Base-by-base conservation (phyloP, 1,284 basidiomycete genomes). In the Malassezia psittaci region DNA sequence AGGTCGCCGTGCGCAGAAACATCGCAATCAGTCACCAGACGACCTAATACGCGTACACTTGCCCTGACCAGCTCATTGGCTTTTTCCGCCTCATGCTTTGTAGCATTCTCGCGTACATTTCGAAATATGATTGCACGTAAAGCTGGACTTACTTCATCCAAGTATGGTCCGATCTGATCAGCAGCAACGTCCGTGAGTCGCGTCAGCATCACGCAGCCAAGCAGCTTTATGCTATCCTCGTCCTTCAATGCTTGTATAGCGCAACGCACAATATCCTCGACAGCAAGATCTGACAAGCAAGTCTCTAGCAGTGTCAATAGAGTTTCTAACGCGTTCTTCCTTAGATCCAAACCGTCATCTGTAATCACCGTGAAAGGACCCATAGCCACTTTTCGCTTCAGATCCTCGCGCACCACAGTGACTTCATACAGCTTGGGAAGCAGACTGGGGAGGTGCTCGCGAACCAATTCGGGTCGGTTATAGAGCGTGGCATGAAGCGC, bases 331-430 rank as follows among this genome's bases (percentile, higher is more conserved):
- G 93, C 93, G 0, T 88, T 91, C 80, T 78, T 75, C 73, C 81
- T 84, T n/a, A 88, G 83, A 62, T 94, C 90, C 10, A 94, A 79
- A 48, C 90, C 90, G 64, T 93, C 89, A 67, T 94, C 90, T 35
- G 90, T 87, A 72, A 86, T 88, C 76, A 93, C 89, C 51, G 87
- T 90, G 85, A 90, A 99, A 0, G 94, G 94, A 13, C 94, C 94
- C 94, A 98, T 96, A 70, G 88, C 85, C 8, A 98, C 90, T 6
- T 86, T 88, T 37, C 70, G 65, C 52, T 71, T 51, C 21, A 74
- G 57, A 19, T 74, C 67, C 36, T 56, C 48, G 37, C 88, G 83
- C 67, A 96, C 85, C 52, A 96, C 82, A 36, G 86, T 83, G 13
- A 83, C 80, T 66, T 89, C 87, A 77, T 96, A 96, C 16, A 99